Percentiles rank a stretch among this genome's conserved stretches.
Evolutionary conservation across 345 rosid genomes (phyloP).

Genomic region (Conringia planisiliqua): DNA sequence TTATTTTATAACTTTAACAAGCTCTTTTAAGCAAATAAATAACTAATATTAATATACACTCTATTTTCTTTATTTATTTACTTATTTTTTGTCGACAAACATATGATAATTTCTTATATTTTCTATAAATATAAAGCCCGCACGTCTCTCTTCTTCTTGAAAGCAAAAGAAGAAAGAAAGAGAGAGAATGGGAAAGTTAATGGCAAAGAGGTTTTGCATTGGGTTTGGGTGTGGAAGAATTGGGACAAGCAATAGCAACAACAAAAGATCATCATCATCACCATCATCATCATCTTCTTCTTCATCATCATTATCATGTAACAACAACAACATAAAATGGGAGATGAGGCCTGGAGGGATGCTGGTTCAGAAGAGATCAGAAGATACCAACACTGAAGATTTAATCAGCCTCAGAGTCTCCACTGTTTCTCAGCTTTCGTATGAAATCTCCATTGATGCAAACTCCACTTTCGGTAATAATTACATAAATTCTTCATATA

Average conservation of each 20-base stretch:
- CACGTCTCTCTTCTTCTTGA: conserved; percentile 16
- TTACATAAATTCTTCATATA: neutral
- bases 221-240: conserved; percentile 46
- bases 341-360: conserved; percentile 93
- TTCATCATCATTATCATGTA: conserved; percentile 10
- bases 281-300: conserved; percentile 3
- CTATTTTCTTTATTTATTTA: neutral
- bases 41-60: neutral
- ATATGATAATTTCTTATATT: neutral
- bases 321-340: conserved; percentile 66
- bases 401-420: conserved; percentile 61
- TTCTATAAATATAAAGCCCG: conserved; percentile 29
- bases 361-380: conserved; percentile 86
- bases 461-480: conserved; percentile 85
- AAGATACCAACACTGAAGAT: conserved; percentile 37
- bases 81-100: neutral
- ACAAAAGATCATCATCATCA: conserved; percentile 32
- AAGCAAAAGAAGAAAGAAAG: neutral
- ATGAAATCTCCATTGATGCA: conserved; percentile 68
- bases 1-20: neutral
- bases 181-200: conserved; percentile 57
- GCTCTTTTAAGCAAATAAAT: neutral
- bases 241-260: conserved; percentile 21
- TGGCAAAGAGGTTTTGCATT: conserved; percentile 69
- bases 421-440: conserved; percentile 58